phyloP scores from a whole-genome alignment of 2,329 filamentous ascomycete genomes.

The Fusarium annulatum region DNA sequence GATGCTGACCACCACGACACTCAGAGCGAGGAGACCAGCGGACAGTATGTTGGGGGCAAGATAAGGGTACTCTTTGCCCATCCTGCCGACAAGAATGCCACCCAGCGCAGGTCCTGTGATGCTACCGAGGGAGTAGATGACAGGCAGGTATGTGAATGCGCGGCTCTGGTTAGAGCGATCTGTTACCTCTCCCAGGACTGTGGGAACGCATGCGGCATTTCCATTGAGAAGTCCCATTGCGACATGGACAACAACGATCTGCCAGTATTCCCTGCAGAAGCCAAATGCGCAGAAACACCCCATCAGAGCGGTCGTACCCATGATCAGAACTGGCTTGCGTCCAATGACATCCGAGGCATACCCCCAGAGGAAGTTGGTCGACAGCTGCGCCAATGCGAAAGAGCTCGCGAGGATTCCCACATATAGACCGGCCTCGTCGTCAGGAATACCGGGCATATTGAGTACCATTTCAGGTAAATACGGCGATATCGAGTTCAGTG shows the following conservation, averaged over 20 bases:
- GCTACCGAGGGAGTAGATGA: slow-evolving; percentile 94
- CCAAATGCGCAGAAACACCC: slow-evolving; percentile 87
- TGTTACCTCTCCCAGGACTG: slow-evolving; percentile 93
- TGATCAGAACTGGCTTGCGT: slow-evolving; percentile 78
- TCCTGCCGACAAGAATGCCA: slow-evolving; percentile 78
- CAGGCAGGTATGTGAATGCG: slow-evolving; percentile 93
- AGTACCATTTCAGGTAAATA: slow-evolving; percentile 94
- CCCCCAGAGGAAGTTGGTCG: slow-evolving; percentile 80
- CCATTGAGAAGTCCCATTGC: slow-evolving; percentile 95
- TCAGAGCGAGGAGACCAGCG: slow-evolving; percentile 75
- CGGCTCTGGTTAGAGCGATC: slow-evolving; percentile 93
- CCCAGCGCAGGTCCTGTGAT: slow-evolving; percentile 95
- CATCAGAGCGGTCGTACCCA: slow-evolving; percentile 85
- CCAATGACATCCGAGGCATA: slow-evolving; percentile 73
- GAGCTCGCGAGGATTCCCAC: slow-evolving; percentile 90
- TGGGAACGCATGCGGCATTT: slow-evolving; percentile 93
- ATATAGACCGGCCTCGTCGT: slow-evolving; percentile 80
- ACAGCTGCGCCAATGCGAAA: slow-evolving; percentile 92
- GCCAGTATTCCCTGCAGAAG: slow-evolving; percentile 83
- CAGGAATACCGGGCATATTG: slow-evolving; percentile 82
- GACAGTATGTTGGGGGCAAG: slow-evolving; percentile 85
- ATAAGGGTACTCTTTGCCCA: slow-evolving; percentile 78
- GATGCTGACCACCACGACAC: slow-evolving; percentile 78
- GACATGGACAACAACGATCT: slow-evolving; percentile 86
- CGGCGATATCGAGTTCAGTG: slow-evolving; percentile 94